Evolutionary conservation across 805 yeast genomes (phyloP).

Genomic region (Maudiozyma serrabonitensis): DNA sequence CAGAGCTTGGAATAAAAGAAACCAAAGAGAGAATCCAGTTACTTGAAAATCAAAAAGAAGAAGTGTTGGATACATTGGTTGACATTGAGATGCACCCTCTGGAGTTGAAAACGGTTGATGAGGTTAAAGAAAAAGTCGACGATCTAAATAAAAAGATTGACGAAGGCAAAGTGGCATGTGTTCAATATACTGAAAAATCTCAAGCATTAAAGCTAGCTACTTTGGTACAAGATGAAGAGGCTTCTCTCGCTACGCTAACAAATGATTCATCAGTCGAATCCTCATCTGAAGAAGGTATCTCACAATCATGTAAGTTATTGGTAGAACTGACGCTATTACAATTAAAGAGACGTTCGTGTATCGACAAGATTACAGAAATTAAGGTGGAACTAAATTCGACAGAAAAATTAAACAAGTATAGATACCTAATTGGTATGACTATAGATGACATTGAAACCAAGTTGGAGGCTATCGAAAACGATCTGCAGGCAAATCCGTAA

Average conservation of each 20-base stretch:
- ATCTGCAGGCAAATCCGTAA: conserved; percentile 18
- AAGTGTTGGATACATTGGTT: background rate
- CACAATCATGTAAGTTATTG: conserved; percentile 19
- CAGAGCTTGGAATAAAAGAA: background rate
- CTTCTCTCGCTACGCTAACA: conserved; percentile 6
- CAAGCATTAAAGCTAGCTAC: conserved; percentile 55
- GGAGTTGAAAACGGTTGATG: background rate
- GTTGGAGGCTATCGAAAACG: conserved; percentile 64
- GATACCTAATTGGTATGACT: conserved; percentile 68
- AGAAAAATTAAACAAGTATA: conserved; percentile 64
- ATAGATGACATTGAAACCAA: conserved; percentile 73
- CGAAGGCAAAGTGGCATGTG: conserved; percentile 4
- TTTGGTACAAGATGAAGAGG: conserved; percentile 47
- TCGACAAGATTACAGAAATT: conserved; percentile 43
- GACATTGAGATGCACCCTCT: background rate
- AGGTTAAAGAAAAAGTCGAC: background rate
- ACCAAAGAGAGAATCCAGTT: background rate
- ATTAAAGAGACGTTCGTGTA: conserved; percentile 34
- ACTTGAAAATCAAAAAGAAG: background rate
- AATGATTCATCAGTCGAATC: background rate
- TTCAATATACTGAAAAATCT: conserved; percentile 43
- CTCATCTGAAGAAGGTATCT: background rate
- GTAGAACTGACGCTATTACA: conserved; percentile 45
- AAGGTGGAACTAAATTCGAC: conserved; percentile 36
- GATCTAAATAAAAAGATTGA: background rate